Percentiles rank a stretch among this genome's conserved stretches.
Conservation (phyloP, 1,284 basidiomycete species). For the Fomitopsis pinicola region DNA sequence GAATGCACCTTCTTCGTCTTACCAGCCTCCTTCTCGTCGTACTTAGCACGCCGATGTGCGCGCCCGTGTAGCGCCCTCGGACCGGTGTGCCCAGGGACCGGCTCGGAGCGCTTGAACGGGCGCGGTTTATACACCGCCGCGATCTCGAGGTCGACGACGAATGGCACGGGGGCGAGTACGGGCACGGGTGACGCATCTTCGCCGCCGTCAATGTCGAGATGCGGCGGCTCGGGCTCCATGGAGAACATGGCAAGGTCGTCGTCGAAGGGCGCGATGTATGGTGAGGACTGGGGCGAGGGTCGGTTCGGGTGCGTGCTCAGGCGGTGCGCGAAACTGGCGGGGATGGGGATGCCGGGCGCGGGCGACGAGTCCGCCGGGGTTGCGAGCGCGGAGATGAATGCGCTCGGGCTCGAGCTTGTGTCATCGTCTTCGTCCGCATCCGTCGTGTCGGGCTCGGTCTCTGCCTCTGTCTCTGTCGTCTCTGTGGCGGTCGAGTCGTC, state of each 20-base stretch:
- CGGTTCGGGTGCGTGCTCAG: constrained; percentile 19
- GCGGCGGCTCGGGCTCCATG: constrained; percentile 42
- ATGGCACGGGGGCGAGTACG: constrained; percentile 12
- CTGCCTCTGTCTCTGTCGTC: constrained; percentile 35
- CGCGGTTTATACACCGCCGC: constrained; percentile 68
- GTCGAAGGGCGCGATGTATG: constrained; percentile 26
- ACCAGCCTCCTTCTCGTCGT: constrained; percentile 15
- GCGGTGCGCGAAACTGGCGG: constrained; percentile 13
- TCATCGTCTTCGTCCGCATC: constrained; percentile 34
- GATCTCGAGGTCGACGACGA: constrained; percentile 59
- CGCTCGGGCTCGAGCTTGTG: not conserved
- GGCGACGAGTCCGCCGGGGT: constrained; percentile 13
- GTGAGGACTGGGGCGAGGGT: constrained; percentile 25
- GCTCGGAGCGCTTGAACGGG: constrained; percentile 40
- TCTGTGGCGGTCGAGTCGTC: constrained; percentile 21
- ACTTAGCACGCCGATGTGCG: constrained; percentile 34
- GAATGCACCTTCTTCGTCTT: constrained; percentile 20
- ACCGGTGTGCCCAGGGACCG: constrained; percentile 21
- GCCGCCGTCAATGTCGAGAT: constrained; percentile 20
- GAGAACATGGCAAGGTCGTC: constrained; percentile 38
- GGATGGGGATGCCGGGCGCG: not conserved
- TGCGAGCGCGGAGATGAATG: constrained; percentile 10
- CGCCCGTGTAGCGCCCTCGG: constrained; percentile 23
- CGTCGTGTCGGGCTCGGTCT: constrained; percentile 26
- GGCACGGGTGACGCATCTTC: constrained; percentile 10